Conservation (phyloP, 2,329 filamentous ascomycete genomes). For the Cryphonectria radicalis region DNA sequence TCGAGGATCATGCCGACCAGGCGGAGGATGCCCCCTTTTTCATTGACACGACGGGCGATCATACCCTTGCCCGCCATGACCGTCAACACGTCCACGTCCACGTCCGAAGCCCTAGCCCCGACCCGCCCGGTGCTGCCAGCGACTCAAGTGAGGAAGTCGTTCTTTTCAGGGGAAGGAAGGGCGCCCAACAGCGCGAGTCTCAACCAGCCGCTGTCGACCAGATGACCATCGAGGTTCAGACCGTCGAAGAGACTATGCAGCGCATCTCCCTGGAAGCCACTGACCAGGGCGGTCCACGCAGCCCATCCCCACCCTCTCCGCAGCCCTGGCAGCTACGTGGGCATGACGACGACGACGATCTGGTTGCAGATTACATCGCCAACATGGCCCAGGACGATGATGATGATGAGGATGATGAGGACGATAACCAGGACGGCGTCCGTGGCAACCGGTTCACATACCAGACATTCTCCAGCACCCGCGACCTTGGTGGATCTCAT, state of each 20-base stretch:
- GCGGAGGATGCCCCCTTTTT: conserved; percentile 38
- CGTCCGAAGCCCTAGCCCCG: conserved; percentile 31
- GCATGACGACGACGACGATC: conserved; percentile 50
- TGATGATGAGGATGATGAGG: conserved; percentile 34
- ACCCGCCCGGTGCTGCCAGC: conserved; percentile 33
- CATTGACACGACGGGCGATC: conserved; percentile 44
- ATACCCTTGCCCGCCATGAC: conserved; percentile 26
- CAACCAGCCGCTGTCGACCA: conserved; percentile 28
- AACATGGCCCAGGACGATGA: conserved; percentile 56
- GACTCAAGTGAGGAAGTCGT: conserved; percentile 77
- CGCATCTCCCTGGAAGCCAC: conserved; percentile 19
- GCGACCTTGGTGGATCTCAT: conserved; percentile 51
- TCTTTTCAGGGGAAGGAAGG: conserved; percentile 55
- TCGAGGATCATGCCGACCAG: conserved; percentile 18
- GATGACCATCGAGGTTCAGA: conserved; percentile 34
- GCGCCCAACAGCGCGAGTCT: conserved; percentile 28
- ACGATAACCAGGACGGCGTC: conserved; percentile 33
- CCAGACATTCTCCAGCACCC: conserved; percentile 35
- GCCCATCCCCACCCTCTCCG: background rate
- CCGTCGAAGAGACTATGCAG: conserved; percentile 26
- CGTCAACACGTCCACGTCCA: conserved; percentile 19
- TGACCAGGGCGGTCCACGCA: conserved; percentile 8
- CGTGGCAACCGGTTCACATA: conserved; percentile 30
- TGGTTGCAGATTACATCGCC: conserved; percentile 71
- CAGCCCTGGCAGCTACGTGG: conserved; percentile 31